phyloP scores from a whole-genome alignment of 257 asterid genomes.

The Scutellaria baicalensis region DNA sequence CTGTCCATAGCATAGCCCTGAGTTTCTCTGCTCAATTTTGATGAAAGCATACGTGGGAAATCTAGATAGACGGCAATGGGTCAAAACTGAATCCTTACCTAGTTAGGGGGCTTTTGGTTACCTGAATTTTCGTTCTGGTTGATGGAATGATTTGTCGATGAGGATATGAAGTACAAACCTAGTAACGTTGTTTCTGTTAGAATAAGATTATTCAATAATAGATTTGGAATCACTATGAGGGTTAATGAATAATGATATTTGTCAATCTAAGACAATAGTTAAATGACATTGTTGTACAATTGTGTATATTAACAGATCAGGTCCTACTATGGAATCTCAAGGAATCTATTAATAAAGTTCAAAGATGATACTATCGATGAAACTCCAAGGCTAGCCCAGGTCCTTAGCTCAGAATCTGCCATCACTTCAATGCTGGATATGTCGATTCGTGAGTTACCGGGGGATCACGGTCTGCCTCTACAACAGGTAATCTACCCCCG shows the following conservation, averaged over 20 bases:
- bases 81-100: too few species aligned
- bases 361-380: constrained; percentile 88
- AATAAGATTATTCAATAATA: not conserved
- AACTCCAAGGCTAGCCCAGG: constrained; percentile 76
- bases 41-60: too few species aligned
- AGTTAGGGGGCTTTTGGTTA: too few species aligned
- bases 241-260: too few species aligned
- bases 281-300: not conserved
- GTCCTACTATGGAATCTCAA: constrained; percentile 85
- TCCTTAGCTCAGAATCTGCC: constrained; percentile 88
- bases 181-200: not conserved
- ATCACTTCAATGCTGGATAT: constrained; percentile 90
- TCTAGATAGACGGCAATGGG: too few species aligned
- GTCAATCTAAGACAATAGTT: not conserved
- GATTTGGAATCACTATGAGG: too few species aligned
- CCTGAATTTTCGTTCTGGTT: too few species aligned
- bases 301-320: constrained; percentile 50
- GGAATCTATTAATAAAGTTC: constrained; percentile 85
- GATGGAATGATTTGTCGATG: too few species aligned
- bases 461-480: constrained; percentile 91
- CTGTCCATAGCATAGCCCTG: not conserved
- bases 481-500: constrained; percentile 57
- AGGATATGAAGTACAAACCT: too few species aligned
- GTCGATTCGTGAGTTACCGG: constrained; percentile 84
- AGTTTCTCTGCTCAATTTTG: not conserved